A percentile compares a stretch with the other conserved stretches of the same genome.
phyloP scores from a whole-genome alignment of 73 alveolate species.

The Paramecium biaurelia region DNA sequence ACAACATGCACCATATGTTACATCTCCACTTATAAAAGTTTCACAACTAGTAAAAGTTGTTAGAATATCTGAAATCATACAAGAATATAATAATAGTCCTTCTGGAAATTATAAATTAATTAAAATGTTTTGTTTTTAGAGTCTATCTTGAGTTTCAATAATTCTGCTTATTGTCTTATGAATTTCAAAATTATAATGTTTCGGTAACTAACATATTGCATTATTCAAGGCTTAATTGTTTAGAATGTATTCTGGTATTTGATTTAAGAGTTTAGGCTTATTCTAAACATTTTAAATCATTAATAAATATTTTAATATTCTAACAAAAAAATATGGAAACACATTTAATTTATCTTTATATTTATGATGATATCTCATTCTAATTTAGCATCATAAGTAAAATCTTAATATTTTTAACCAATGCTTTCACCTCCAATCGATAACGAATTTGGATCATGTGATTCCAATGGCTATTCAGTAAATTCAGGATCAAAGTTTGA shows the following conservation, averaged over 20 bases:
- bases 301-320: not conserved
- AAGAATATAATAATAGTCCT: slow-evolving; percentile 93
- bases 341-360: not conserved
- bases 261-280: not conserved
- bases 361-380: slow-evolving; percentile 5
- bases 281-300: not conserved
- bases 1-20: slow-evolving; percentile 99
- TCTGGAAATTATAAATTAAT: slow-evolving; percentile 98
- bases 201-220: slow-evolving; percentile 86
- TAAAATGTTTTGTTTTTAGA: slow-evolving; percentile 55
- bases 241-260: slow-evolving; percentile 67
- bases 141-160: slow-evolving; percentile 73
- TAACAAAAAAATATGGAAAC: not conserved
- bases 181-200: slow-evolving; percentile 93
- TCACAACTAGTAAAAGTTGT: slow-evolving; percentile 76
- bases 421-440: slow-evolving; percentile 30
- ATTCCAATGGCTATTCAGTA: slow-evolving; percentile 66
- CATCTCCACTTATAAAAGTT: slow-evolving; percentile 96
- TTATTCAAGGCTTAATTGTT: slow-evolving; percentile 55
- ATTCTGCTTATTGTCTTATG: slow-evolving; percentile 92
- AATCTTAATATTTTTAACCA: slow-evolving; percentile 19
- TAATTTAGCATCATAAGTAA: slow-evolving; percentile 30
- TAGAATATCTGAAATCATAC: slow-evolving; percentile 83
- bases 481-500: slow-evolving; percentile 68
- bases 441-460: slow-evolving; percentile 54